A percentile compares a stretch with the other conserved stretches of the same genome.
Evolutionary conservation across 768 basidiomycete species (phyloP).

Genomic region (Rhodotorula taiwanensis): DNA sequence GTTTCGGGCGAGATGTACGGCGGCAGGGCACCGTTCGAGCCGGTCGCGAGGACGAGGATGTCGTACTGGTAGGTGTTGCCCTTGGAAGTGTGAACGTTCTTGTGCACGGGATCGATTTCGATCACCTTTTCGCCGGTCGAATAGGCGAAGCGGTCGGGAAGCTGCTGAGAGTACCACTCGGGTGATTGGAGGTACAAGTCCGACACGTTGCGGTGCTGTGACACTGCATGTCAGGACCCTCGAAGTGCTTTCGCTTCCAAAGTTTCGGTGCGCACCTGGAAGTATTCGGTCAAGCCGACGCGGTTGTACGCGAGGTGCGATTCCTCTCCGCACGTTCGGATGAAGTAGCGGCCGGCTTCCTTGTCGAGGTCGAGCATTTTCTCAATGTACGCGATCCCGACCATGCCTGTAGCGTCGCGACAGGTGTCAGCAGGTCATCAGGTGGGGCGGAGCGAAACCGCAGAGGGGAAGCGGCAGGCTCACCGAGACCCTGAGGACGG

Average conservation of each 20-base stretch:
- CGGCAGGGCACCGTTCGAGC: slow-evolving; percentile 60
- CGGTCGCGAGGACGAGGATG: slow-evolving; percentile 62
- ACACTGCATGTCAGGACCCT: too few relatives aligned
- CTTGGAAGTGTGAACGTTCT: slow-evolving; percentile 51
- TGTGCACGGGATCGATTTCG: slow-evolving; percentile 42
- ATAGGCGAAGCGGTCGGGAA: slow-evolving; percentile 55
- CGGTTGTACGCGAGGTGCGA: slow-evolving; percentile 40
- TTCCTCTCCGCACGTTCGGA: slow-evolving; percentile 61
- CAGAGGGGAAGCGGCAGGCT: too few relatives aligned
- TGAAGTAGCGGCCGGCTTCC: slow-evolving; percentile 50
- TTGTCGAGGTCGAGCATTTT: slow-evolving; percentile 57
- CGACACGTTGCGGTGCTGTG: slow-evolving; percentile 56
- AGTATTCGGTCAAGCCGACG: slow-evolving; percentile 51
- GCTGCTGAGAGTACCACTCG: slow-evolving; percentile 45
- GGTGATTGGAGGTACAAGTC: slow-evolving; percentile 58
- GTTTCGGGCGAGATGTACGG: slow-evolving; percentile 52
- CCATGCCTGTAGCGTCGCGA: slow-evolving; percentile 46
- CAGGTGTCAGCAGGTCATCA: too few relatives aligned
- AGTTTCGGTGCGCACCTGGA: too few relatives aligned
- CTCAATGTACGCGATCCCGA: slow-evolving; percentile 66
- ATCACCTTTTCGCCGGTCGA: slow-evolving; percentile 50
- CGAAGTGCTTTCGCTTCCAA: too few relatives aligned
- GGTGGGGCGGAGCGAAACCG: too few relatives aligned
- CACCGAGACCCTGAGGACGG: too few relatives aligned
- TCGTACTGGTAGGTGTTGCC: slow-evolving; percentile 53